phyloP scores from a whole-genome alignment of 1,284 basidiomycete genomes.

The Austroboletus olivaceoglutinosus region DNA sequence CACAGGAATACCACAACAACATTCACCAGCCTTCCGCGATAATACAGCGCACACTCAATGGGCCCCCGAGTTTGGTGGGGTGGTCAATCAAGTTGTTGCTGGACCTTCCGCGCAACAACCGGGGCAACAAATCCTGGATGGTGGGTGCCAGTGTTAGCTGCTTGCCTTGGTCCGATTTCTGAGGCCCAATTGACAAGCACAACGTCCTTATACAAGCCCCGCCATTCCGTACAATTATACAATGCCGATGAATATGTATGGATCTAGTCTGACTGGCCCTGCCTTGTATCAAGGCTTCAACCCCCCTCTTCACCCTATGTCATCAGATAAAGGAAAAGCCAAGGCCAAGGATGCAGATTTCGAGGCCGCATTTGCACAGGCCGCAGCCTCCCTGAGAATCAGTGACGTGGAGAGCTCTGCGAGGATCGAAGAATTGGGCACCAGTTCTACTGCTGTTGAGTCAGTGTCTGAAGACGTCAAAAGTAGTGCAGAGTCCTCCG shows the following conservation, averaged over 20 bases:
- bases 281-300: constrained; percentile 34
- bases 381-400: constrained; percentile 46
- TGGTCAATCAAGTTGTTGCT: constrained; percentile 5
- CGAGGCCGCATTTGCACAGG: constrained; percentile 71
- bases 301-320: constrained; percentile 9
- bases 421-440: constrained; percentile 55
- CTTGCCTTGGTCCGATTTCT: constrained; percentile 5
- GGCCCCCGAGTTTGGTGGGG: constrained; percentile 48
- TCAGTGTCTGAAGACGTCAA: constrained; percentile 28
- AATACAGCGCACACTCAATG: constrained; percentile 38
- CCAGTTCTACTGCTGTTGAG: constrained; percentile 40
- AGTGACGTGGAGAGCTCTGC: constrained; percentile 44
- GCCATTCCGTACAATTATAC: constrained; percentile 26
- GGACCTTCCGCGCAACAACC: constrained; percentile 31
- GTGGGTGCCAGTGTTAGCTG: constrained; percentile 16
- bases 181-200: constrained; percentile 16
- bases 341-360: constrained; percentile 76
- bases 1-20: constrained; percentile 46
- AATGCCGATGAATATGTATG: constrained; percentile 29
- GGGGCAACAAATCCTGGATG: constrained; percentile 20
- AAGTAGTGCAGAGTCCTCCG: constrained; percentile 43
- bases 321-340: constrained; percentile 60
- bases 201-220: constrained; percentile 16
- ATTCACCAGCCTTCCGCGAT: constrained; percentile 36
- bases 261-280: constrained; percentile 30